A percentile compares a stretch with the other conserved stretches of the same genome.
Conservation (phyloP, 306 rosid species). For the Hippophae rhamnoides region DNA sequence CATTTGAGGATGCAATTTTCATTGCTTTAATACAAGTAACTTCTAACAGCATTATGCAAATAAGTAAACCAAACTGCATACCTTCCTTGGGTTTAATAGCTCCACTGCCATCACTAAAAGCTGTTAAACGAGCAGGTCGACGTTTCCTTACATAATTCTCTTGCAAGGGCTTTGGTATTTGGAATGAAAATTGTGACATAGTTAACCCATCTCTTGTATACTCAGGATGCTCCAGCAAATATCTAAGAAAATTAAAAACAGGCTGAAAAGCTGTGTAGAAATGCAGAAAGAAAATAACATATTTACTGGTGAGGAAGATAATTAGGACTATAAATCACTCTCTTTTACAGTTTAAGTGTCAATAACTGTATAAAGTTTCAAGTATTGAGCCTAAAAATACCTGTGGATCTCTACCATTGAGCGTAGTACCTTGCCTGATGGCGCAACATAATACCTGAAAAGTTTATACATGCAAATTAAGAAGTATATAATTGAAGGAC, state of each 20-base stretch:
- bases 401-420: slow-evolving; percentile 81
- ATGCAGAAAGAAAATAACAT: slow-evolving; percentile 7
- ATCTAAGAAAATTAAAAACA: slow-evolving; percentile 35
- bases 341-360: not conserved
- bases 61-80: slow-evolving; percentile 17
- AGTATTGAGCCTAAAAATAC: slow-evolving; percentile 20
- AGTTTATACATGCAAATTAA: slow-evolving; percentile 5
- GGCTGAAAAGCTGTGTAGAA: slow-evolving; percentile 10
- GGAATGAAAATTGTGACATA: slow-evolving; percentile 65
- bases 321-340: too few relatives aligned
- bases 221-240: slow-evolving; percentile 72
- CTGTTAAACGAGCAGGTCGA: slow-evolving; percentile 41
- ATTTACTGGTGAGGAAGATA: not conserved
- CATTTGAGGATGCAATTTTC: not conserved
- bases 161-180: slow-evolving; percentile 71
- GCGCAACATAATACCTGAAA: slow-evolving; percentile 76
- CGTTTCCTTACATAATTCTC: slow-evolving; percentile 89
- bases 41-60: not conserved
- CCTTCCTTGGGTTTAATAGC: slow-evolving; percentile 46
- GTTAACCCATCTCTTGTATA: slow-evolving; percentile 40
- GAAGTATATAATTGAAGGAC: too few relatives aligned
- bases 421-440: slow-evolving; percentile 83
- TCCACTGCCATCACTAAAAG: slow-evolving; percentile 28
- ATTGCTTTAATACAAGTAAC: not conserved
- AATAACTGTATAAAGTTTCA: slow-evolving; percentile 3